phyloP scores from a whole-genome alignment of 2,329 filamentous ascomycete species.

The Diaporthe vaccinii region DNA sequence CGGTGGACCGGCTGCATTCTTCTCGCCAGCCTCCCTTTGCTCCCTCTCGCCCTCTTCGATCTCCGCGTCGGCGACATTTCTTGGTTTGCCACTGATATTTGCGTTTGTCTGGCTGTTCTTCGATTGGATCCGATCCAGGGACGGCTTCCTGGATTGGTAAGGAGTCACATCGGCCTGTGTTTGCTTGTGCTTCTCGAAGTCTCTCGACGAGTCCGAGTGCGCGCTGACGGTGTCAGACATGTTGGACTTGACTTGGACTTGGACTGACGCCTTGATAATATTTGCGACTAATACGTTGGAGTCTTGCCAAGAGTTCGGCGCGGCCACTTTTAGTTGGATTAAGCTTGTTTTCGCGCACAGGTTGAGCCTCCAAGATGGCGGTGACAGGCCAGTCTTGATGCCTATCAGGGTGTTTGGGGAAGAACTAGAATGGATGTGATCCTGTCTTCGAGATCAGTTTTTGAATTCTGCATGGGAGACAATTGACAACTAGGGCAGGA shows the following conservation, averaged over 20 bases:
- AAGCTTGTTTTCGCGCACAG: constrained; percentile 11
- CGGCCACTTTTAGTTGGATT: neutral
- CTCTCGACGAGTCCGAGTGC: constrained; percentile 37
- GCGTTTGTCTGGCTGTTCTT: constrained; percentile 52
- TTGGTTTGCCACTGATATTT: constrained; percentile 51
- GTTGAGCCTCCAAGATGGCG: neutral
- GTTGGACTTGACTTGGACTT: neutral
- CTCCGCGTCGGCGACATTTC: constrained; percentile 49
- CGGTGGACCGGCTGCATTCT: constrained; percentile 37
- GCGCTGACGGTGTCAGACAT: constrained; percentile 29
- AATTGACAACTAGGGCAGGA: neutral
- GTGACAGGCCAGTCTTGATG: neutral
- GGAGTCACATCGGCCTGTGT: constrained; percentile 28
- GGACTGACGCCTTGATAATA: neutral
- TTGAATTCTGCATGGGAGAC: neutral
- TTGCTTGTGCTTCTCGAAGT: constrained; percentile 25
- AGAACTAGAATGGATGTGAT: neutral
- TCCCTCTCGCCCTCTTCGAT: constrained; percentile 49
- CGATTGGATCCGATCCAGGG: constrained; percentile 49
- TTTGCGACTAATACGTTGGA: constrained; percentile 3
- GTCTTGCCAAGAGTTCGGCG: neutral
- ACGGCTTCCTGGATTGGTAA: constrained; percentile 35
- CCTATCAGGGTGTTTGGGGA: neutral
- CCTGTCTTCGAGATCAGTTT: neutral
- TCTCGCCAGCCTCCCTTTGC: constrained; percentile 36